These are phyloP conservation scores for Lonicera japonica DNA, from an alignment of 129 eudicot genomes.

Conservation along the genomic window DNA sequence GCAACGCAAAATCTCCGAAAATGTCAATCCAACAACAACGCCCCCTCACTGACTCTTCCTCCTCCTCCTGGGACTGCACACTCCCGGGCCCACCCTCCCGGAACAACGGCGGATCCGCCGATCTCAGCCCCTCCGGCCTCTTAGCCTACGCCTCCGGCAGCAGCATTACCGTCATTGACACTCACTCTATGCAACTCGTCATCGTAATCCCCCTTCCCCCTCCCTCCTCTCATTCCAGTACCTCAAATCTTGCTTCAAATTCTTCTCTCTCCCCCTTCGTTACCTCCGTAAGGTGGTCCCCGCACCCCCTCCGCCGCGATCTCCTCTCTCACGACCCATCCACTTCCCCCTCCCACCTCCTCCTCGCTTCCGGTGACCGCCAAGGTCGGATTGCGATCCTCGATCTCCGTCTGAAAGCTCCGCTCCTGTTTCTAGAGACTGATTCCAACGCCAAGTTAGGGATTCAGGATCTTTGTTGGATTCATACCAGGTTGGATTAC, in stretches of 20 bases:
- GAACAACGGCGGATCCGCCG: conserved; percentile 70
- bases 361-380: conserved; percentile 87
- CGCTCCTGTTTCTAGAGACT: conserved; percentile 42
- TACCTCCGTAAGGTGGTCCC: conserved; percentile 85
- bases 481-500: conserved; percentile 48
- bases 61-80: conserved; percentile 60
- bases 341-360: conserved; percentile 46
- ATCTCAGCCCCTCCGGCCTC: conserved; percentile 58
- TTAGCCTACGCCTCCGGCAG: conserved; percentile 80
- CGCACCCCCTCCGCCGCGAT: conserved; percentile 51
- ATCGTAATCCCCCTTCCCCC: conserved; percentile 72
- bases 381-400: conserved; percentile 77
- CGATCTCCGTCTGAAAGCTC: conserved; percentile 46
- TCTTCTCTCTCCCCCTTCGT: conserved; percentile 66
- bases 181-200: conserved; percentile 72
- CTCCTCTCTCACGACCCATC: conserved; percentile 40
- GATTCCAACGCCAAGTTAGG: conserved; percentile 37
- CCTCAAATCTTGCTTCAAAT: conserved; percentile 23
- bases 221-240: conserved; percentile 17
- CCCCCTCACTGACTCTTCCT: conserved; percentile 17
- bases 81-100: conserved; percentile 91
- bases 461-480: conserved; percentile 85
- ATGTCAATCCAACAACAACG: conserved; percentile 31
- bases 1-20: not conserved
- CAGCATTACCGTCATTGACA: conserved; percentile 62